Percentiles rank a stretch among this genome's conserved stretches.
Conservation (phyloP, 768 basidiomycete species). For the Botryobasidium botryosum region DNA sequence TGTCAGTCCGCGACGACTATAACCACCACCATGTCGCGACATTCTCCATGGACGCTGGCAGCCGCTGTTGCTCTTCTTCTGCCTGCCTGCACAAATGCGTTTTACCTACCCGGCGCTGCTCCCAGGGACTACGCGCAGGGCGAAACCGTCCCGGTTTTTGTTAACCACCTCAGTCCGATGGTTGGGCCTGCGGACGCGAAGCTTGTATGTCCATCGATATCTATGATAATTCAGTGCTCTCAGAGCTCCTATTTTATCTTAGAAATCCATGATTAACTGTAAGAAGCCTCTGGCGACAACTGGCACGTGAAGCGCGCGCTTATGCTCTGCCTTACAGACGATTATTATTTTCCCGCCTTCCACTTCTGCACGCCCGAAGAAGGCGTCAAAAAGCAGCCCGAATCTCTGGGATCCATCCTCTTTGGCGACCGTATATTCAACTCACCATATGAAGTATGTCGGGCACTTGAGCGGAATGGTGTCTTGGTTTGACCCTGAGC, state of each 20-base stretch:
- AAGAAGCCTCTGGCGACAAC: conserved; percentile 13
- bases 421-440: conserved; percentile 92
- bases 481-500: background rate
- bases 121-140: conserved; percentile 63
- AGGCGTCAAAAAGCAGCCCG: conserved; percentile 55
- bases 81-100: conserved; percentile 28
- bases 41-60: too few relatives aligned
- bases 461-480: background rate
- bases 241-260: conserved; percentile 18
- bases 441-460: conserved; percentile 67
- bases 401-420: conserved; percentile 83
- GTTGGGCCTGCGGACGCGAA: conserved; percentile 30
- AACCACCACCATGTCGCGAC: too few relatives aligned
- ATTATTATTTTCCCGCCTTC: conserved; percentile 80
- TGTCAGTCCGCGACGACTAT: too few relatives aligned
- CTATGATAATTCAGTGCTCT: conserved; percentile 7
- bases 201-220: conserved; percentile 14
- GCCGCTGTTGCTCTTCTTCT: conserved; percentile 4
- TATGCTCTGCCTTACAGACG: conserved; percentile 35
- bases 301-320: background rate
- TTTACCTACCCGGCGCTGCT: conserved; percentile 81
- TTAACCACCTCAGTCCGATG: conserved; percentile 85
- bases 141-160: conserved; percentile 62
- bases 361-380: conserved; percentile 70
- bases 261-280: conserved; percentile 93